phyloP scores from a whole-genome alignment of 306 rosid genomes.

The Mimosa bimucronata region DNA sequence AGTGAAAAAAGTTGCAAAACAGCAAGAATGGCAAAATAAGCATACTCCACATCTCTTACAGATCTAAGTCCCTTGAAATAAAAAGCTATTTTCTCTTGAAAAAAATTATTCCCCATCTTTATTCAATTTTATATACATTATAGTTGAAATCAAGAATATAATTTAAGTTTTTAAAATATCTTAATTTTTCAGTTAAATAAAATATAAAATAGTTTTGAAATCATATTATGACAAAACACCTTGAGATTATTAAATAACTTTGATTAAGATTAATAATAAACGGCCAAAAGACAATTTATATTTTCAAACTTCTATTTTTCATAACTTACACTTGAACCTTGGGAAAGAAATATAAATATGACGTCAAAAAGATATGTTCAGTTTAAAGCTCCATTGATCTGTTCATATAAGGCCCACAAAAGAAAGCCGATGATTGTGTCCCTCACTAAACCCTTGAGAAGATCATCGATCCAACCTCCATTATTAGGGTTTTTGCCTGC shows the following conservation, averaged over 20 bases:
- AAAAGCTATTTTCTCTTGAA: no score
- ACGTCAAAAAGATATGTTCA: background rate
- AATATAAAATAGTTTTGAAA: background rate
- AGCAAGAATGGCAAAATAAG: no score
- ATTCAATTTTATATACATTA: no score
- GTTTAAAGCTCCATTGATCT: constrained; percentile 38
- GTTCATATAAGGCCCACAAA: constrained; percentile 83
- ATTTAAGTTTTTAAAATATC: no score
- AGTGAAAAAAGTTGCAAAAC: no score
- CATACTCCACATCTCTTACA: no score
- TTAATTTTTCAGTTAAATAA: background rate
- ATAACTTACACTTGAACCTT: background rate
- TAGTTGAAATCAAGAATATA: no score
- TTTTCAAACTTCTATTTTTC: background rate
- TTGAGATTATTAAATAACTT: background rate
- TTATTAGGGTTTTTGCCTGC: constrained; percentile 51
- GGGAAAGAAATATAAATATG: background rate
- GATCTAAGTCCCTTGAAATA: no score
- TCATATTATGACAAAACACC: background rate
- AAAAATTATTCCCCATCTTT: no score
- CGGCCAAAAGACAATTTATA: background rate
- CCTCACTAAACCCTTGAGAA: constrained; percentile 63
- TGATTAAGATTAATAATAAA: background rate
- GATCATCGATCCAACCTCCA: constrained; percentile 43
- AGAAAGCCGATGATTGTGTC: constrained; percentile 70